Evolutionary conservation across 2,329 filamentous ascomycete species (phyloP).

Genomic region (Scleromitrula shiraiana): DNA sequence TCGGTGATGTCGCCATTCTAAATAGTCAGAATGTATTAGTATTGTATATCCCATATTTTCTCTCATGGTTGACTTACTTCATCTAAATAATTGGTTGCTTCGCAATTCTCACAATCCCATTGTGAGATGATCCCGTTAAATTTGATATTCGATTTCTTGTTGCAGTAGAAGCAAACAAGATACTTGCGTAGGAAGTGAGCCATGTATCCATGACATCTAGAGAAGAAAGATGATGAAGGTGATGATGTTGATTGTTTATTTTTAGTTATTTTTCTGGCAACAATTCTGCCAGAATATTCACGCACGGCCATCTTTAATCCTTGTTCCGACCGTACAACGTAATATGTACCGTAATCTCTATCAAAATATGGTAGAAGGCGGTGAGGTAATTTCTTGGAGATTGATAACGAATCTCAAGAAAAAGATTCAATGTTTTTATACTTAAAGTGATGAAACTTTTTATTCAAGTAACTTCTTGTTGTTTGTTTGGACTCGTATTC

Average conservation of each 20-base stretch:
- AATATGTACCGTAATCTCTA: background rate
- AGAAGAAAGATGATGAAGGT: background rate
- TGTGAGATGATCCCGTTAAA: slow-evolving; percentile 51
- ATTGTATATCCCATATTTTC: background rate
- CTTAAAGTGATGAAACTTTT: no score
- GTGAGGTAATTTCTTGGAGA: no score
- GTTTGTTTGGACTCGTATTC: no score
- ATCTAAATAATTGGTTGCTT: slow-evolving; percentile 84
- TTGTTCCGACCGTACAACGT: background rate
- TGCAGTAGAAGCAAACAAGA: slow-evolving; percentile 78
- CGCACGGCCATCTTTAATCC: background rate
- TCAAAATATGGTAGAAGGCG: background rate
- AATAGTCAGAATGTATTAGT: slow-evolving; percentile 5
- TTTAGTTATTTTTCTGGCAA: background rate
- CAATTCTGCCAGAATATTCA: background rate
- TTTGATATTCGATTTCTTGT: slow-evolving; percentile 52
- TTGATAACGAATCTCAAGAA: no score
- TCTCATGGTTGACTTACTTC: slow-evolving; percentile 46
- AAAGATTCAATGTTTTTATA: no score
- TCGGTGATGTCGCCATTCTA: slow-evolving; percentile 86
- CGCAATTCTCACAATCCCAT: slow-evolving; percentile 72
- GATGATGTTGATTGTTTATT: background rate
- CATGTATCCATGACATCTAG: slow-evolving; percentile 21
- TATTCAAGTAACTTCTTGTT: no score
- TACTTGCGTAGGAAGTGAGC: slow-evolving; percentile 19